phyloP scores from a whole-genome alignment of 2,329 filamentous ascomycete genomes.

The Sclerotinia trifoliorum region DNA sequence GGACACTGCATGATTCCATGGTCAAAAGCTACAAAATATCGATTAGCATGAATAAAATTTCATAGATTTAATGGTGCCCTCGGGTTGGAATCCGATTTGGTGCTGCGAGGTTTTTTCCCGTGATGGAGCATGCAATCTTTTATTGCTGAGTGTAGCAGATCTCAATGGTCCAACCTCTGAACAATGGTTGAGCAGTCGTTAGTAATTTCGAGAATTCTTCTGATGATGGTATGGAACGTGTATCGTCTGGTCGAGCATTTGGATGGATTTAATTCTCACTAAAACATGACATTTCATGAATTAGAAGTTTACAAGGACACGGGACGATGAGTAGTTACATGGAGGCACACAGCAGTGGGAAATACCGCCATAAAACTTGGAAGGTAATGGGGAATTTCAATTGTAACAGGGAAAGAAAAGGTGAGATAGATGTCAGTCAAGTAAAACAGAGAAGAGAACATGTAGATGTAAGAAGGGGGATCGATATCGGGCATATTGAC shows the following conservation, averaged over 20 bases:
- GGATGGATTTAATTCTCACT: neutral
- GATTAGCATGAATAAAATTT: constrained; percentile 3
- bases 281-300: neutral
- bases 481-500: too few species aligned
- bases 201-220: neutral
- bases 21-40: neutral
- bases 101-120: neutral
- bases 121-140: neutral
- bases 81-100: neutral
- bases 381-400: too few species aligned
- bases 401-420: too few species aligned
- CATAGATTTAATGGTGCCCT: neutral
- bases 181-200: neutral
- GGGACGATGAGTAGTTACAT: too few species aligned
- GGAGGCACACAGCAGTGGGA: too few species aligned
- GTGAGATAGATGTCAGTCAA: too few species aligned
- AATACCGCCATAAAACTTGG: too few species aligned
- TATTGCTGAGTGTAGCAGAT: too few species aligned
- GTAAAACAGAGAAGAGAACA: too few species aligned
- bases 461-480: too few species aligned
- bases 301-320: too few species aligned
- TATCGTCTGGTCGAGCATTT: neutral
- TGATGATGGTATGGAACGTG: neutral
- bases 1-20: constrained; percentile 1
- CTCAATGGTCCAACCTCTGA: too few species aligned